Conservation (phyloP, 768 basidiomycete species). For the Sarcomyxa edulis region DNA sequence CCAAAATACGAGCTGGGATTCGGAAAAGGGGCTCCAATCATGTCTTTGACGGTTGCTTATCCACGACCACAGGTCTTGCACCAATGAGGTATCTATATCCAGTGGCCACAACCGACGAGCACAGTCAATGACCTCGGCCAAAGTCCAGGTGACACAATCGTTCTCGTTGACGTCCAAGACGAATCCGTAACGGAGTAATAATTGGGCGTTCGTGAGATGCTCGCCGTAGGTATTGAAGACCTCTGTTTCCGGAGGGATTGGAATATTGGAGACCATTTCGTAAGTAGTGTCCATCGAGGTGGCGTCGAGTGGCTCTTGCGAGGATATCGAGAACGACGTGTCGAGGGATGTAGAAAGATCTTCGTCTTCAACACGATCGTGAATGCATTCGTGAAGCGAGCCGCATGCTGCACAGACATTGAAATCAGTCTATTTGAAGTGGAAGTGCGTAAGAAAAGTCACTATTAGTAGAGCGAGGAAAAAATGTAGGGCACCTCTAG, state of each 20-base stretch:
- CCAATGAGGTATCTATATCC: conserved; percentile 4
- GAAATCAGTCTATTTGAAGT: conserved; percentile 53
- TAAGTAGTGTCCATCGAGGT: conserved; percentile 24
- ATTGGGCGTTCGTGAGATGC: conserved; percentile 55
- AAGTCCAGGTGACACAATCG: conserved; percentile 46
- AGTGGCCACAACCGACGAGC: conserved; percentile 3
- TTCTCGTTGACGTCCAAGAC: conserved; percentile 66
- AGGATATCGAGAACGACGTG: too few species aligned
- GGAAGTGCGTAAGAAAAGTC: conserved; percentile 1
- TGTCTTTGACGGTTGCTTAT: background rate
- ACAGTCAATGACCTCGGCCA: conserved; percentile 23
- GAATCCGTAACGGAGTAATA: conserved; percentile 72
- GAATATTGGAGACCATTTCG: conserved; percentile 63
- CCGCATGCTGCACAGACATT: conserved; percentile 73
- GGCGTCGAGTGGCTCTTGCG: too few species aligned
- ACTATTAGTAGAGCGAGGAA: conserved; percentile 4
- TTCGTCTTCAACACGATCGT: conserved; percentile 42
- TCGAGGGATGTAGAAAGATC: conserved; percentile 5
- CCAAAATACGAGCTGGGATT: too few species aligned
- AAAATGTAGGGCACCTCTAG: conserved; percentile 48
- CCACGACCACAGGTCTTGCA: conserved; percentile 1
- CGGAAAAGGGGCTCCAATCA: background rate
- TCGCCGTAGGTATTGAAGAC: conserved; percentile 81
- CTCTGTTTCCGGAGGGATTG: conserved; percentile 46
- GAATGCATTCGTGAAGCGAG: conserved; percentile 59